phyloP scores from a whole-genome alignment of 345 rosid genomes.

The Camelina hispida region DNA sequence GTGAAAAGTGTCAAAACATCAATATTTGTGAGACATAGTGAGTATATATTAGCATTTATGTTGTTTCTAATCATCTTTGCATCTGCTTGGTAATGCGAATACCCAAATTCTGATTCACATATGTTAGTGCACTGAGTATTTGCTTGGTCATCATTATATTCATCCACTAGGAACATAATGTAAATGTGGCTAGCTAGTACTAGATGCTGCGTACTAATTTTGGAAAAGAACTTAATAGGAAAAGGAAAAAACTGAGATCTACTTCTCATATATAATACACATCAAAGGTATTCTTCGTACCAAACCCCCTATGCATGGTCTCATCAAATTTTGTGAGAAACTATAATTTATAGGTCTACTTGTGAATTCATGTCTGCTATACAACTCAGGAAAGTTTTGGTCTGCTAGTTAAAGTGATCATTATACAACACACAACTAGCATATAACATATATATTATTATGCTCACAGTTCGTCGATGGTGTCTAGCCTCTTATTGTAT shows the following conservation, averaged over 20 bases:
- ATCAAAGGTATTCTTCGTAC: slow-evolving; percentile 37
- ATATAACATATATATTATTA: slow-evolving; percentile 5
- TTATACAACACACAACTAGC: slow-evolving; percentile 26
- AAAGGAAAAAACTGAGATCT: slow-evolving; percentile 26
- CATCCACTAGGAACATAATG: slow-evolving; percentile 30
- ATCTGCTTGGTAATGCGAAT: slow-evolving; percentile 22
- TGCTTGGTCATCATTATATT: not conserved
- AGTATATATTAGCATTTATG: not conserved
- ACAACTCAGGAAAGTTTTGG: slow-evolving; percentile 40
- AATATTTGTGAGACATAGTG: no score
- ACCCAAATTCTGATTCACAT: slow-evolving; percentile 24
- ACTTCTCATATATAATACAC: slow-evolving; percentile 38
- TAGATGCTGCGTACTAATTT: slow-evolving; percentile 24
- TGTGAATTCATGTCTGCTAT: slow-evolving; percentile 38
- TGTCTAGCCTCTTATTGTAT: slow-evolving; percentile 28
- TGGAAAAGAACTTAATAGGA: slow-evolving; percentile 7
- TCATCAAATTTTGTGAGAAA: slow-evolving; percentile 34
- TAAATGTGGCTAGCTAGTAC: slow-evolving; percentile 27
- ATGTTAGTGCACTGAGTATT: slow-evolving; percentile 14
- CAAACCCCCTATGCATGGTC: slow-evolving; percentile 31
- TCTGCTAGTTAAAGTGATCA: slow-evolving; percentile 38
- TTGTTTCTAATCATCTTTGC: slow-evolving; percentile 25
- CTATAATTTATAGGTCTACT: slow-evolving; percentile 36
- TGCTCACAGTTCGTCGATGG: slow-evolving; percentile 29
- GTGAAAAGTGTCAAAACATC: no score